Evolutionary conservation across 2,329 filamentous ascomycete genomes (phyloP), one percentile per base, ranked within the genome.

Genomic region (Graphilbum fragrans): DNA sequence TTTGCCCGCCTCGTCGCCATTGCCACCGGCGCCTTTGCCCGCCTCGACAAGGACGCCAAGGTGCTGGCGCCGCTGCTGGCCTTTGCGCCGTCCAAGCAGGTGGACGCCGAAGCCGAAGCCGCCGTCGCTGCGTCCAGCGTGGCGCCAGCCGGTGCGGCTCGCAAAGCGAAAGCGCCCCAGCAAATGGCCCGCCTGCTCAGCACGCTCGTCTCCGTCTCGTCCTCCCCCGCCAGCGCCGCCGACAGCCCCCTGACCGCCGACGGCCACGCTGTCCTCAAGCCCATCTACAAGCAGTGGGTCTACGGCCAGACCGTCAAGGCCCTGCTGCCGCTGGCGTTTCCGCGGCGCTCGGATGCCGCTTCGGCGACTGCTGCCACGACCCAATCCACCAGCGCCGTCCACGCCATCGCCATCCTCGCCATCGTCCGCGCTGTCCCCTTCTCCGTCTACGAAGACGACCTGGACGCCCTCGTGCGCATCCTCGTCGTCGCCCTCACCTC

Each of bases 401-500:
- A 65, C 39, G 62, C 68, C 23, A 59, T 73, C 22, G 65, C 63
- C 3, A 60, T 68, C 6, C 58, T 78, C 5, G 57, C 66, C 0
- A 60, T 72, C 37, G 56, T 74, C 8, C 66, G 62, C 45, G 64
- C 73, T 50, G 63, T 75, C 43, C 57, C 56, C 17, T 72, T 67
- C 40, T 52, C 61, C 2, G 63, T 74, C 17, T 77, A 73, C 52
- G 63, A 72, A 35, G 63, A 67, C 16, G 72, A 77, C 38, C 56
- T 64, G 1, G 41, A 61, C 8, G 60, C 57, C 25, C 59, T 77
- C 6, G 55, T 73, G 3, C 64, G 68, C 9, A 58, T 75, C 16
- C 61, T 68, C 6, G 65, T 77, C 25, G 62, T 63, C 0, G 61
- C 65, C 0, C 56, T 72, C 6, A 61, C 62, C 41, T 67, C 58